Conservation (phyloP, 1,284 basidiomycete genomes). For the Marasmius fiardii region DNA sequence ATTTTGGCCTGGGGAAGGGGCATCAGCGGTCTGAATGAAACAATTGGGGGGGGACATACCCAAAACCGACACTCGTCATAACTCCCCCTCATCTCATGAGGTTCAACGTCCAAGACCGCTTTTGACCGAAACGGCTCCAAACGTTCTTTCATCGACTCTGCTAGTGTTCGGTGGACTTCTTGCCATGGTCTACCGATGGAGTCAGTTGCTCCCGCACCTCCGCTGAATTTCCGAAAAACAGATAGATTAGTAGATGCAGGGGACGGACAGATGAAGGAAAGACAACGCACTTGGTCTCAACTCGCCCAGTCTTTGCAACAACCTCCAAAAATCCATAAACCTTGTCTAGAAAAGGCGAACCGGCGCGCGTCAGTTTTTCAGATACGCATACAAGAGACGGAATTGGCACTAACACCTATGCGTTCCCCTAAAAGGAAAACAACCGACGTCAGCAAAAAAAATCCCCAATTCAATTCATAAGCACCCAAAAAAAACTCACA, state of each 20-base stretch:
- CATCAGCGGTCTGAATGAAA: too few relatives aligned
- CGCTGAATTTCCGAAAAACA: background rate
- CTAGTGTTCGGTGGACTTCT: conserved; percentile 13
- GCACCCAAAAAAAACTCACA: too few relatives aligned
- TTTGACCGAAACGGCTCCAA: conserved; percentile 10
- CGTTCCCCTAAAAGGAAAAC: conserved; percentile 12
- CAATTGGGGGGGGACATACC: background rate
- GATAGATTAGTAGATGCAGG: background rate
- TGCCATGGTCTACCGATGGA: conserved; percentile 12
- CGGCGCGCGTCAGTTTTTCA: too few relatives aligned
- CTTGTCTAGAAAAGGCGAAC: conserved; percentile 10
- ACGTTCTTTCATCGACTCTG: conserved; percentile 15
- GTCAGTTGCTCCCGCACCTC: conserved; percentile 11
- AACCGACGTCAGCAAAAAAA: too few relatives aligned
- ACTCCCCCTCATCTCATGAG: conserved; percentile 11
- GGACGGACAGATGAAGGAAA: background rate
- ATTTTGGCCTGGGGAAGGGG: conserved; percentile 3
- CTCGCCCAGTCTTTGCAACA: conserved; percentile 14
- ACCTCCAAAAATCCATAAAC: conserved; percentile 14
- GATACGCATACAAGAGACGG: background rate
- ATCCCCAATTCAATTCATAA: too few relatives aligned
- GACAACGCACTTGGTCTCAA: conserved; percentile 11
- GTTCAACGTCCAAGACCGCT: conserved; percentile 6
- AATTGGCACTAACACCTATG: conserved; percentile 8
- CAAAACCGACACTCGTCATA: conserved; percentile 14